Conservation (phyloP, 1,284 basidiomycete species). For the Leccinum cinnamomeum region DNA sequence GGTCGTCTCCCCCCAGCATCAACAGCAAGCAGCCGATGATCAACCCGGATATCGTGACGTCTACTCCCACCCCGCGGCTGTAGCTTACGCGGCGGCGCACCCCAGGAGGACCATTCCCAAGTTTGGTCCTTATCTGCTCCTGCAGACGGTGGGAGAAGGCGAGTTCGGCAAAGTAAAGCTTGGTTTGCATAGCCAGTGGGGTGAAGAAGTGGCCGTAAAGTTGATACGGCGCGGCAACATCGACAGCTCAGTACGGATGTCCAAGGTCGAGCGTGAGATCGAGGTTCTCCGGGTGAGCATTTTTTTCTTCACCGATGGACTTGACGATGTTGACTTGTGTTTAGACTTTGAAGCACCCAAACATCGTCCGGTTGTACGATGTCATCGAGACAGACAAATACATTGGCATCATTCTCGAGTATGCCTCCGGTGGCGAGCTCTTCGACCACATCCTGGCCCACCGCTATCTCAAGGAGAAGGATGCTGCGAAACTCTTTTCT, state of each 20-base stretch:
- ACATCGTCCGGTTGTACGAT: slow-evolving; percentile 98
- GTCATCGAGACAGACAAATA: slow-evolving; percentile 99
- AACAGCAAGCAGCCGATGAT: slow-evolving; percentile 38
- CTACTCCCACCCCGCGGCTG: slow-evolving; percentile 82
- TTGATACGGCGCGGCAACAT: slow-evolving; percentile 93
- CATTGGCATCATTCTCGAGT: slow-evolving; percentile 99
- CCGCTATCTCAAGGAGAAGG: slow-evolving; percentile 93
- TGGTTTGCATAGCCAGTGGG: slow-evolving; percentile 91
- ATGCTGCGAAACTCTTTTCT: slow-evolving; percentile 95
- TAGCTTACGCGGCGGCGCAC: slow-evolving; percentile 82
- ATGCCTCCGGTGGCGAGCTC: slow-evolving; percentile 96
- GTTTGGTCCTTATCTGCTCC: slow-evolving; percentile 92
- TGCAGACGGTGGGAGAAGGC: slow-evolving; percentile 96
- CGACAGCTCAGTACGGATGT: slow-evolving; percentile 84
- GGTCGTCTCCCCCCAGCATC: slow-evolving; percentile 48
- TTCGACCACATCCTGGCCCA: slow-evolving; percentile 99
- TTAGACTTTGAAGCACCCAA: slow-evolving; percentile 93
- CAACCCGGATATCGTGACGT: slow-evolving; percentile 64
- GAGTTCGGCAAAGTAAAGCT: slow-evolving; percentile 99
- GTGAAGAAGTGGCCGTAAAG: slow-evolving; percentile 99
- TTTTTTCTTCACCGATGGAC: slow-evolving; percentile 3
- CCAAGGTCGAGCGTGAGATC: slow-evolving; percentile 97
- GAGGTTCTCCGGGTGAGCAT: slow-evolving; percentile 86
- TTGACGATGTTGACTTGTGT: slow-evolving; percentile 11
- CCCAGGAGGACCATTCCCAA: slow-evolving; percentile 85